These are phyloP conservation scores for Aphanomyces stellatus DNA, from an alignment of 352 stramenopile genomes.

Conservation along the genomic window DNA sequence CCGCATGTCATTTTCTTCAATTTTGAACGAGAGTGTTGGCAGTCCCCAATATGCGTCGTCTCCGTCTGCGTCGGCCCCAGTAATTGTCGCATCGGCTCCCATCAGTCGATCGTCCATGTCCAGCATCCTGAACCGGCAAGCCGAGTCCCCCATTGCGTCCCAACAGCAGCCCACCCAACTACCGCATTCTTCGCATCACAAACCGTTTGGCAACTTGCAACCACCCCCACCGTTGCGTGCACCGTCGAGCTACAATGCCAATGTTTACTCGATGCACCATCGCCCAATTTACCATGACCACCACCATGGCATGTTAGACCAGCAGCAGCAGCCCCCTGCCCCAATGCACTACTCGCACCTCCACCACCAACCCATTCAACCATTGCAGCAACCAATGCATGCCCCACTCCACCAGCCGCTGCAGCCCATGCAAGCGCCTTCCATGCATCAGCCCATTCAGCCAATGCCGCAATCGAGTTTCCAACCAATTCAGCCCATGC, in stretches of 20 bases:
- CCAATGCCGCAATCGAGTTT: not conserved
- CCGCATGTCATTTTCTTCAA: conserved; percentile 86
- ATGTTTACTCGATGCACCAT: conserved; percentile 4
- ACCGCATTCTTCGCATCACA: not conserved
- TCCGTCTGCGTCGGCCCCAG: not conserved
- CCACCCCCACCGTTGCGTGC: conserved; percentile 27
- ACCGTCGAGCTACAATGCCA: conserved; percentile 23
- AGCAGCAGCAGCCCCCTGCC: conserved; percentile 20
- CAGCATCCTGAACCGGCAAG: conserved; percentile 8
- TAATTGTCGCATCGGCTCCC: not conserved
- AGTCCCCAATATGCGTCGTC: conserved; percentile 9
- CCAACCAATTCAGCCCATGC: not conserved
- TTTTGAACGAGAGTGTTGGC: conserved; percentile 52
- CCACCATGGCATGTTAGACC: not conserved
- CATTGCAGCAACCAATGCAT: conserved; percentile 15
- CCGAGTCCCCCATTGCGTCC: not conserved
- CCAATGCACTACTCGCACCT: conserved; percentile 9
- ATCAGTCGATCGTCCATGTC: conserved; percentile 11
- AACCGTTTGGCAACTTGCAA: not conserved
- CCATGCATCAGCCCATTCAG: conserved; percentile 5
- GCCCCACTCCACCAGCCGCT: not conserved
- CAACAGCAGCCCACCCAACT: not conserved
- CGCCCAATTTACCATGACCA: not conserved
- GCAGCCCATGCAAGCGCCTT: not conserved
- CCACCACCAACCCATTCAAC: conserved; percentile 23